Percentiles rank a stretch among this genome's conserved stretches.
These are phyloP conservation scores for Clonostachys rhizophaga DNA, from an alignment of 2,329 filamentous ascomycete species.

Conservation along the genomic window DNA sequence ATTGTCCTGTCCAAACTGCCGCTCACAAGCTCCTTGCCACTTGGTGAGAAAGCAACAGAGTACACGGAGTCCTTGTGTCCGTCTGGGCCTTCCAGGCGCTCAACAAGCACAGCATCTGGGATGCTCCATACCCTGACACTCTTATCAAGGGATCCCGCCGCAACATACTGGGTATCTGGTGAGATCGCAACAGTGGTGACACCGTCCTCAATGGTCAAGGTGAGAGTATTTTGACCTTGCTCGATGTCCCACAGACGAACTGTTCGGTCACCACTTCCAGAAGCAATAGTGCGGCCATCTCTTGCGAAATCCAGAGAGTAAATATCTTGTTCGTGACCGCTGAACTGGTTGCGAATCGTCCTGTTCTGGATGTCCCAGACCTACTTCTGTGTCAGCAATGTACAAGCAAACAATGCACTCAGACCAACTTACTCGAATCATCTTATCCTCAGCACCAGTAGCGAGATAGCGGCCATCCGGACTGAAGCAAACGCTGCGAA, in stretches of 20 bases:
- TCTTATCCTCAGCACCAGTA: conserved; percentile 95
- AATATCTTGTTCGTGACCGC: conserved; percentile 98
- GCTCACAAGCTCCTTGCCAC: conserved; percentile 86
- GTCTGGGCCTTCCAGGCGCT: conserved; percentile 86
- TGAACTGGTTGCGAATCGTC: conserved; percentile 86
- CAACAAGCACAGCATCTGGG: conserved; percentile 76
- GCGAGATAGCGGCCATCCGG: conserved; percentile 91
- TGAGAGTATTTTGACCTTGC: conserved; percentile 74
- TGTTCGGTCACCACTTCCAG: conserved; percentile 89
- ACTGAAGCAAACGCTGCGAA: conserved; percentile 97
- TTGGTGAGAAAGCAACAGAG: conserved; percentile 92
- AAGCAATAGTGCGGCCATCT: conserved; percentile 91
- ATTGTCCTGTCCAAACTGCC: conserved; percentile 97
- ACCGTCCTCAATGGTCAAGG: conserved; percentile 89
- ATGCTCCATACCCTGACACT: conserved; percentile 98
- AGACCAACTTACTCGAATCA: conserved; percentile 71
- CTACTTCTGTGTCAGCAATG: conserved; percentile 31
- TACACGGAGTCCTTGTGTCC: conserved; percentile 98
- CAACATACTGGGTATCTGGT: conserved; percentile 88
- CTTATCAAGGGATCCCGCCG: conserved; percentile 93
- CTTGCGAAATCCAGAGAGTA: conserved; percentile 94
- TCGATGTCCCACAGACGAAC: conserved; percentile 97
- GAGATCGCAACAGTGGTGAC: conserved; percentile 98
- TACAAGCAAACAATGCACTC: not conserved
- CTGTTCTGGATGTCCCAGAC: conserved; percentile 90